These are phyloP conservation scores for Microdochium bolleyi DNA, from an alignment of 2,329 filamentous ascomycete genomes.

Conservation along the genomic window DNA sequence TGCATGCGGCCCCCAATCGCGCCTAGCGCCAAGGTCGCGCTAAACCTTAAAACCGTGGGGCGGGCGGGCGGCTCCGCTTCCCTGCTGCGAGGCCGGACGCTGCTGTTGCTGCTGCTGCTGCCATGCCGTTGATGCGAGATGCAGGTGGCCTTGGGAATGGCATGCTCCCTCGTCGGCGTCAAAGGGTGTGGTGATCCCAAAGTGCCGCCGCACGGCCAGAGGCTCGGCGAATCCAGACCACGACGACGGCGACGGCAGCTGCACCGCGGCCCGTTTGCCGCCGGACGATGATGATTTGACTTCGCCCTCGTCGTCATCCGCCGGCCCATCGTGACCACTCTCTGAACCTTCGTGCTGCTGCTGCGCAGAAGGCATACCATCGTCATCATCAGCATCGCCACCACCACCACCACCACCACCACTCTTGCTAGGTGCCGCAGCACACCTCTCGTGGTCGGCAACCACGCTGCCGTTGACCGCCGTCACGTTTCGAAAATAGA, in stretches of 20 bases:
- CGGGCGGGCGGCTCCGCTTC: no score
- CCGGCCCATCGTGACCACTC: neutral
- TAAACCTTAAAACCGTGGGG: no score
- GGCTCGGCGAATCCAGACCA: neutral
- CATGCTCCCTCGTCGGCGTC: no score
- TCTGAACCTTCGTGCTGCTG: neutral
- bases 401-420: no score
- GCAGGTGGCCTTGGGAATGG: no score
- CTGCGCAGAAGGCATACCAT: neutral
- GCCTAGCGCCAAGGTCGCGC: no score
- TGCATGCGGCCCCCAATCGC: no score
- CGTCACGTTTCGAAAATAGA: constrained; percentile 48
- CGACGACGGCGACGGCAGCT: neutral
- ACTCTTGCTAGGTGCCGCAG: neutral
- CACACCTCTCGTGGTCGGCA: constrained; percentile 5
- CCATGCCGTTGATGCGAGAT: no score
- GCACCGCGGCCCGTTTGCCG: neutral
- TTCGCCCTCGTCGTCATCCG: neutral
- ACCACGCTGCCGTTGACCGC: constrained; percentile 8
- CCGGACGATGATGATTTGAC: neutral
- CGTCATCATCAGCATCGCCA: no score
- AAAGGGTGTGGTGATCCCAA: neutral
- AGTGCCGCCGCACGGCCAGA: neutral
- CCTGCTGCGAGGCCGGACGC: no score
- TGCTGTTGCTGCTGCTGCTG: no score